These are phyloP conservation scores for Sherardia arvensis DNA, from an alignment of 257 asterid genomes.

Conservation along the genomic window DNA sequence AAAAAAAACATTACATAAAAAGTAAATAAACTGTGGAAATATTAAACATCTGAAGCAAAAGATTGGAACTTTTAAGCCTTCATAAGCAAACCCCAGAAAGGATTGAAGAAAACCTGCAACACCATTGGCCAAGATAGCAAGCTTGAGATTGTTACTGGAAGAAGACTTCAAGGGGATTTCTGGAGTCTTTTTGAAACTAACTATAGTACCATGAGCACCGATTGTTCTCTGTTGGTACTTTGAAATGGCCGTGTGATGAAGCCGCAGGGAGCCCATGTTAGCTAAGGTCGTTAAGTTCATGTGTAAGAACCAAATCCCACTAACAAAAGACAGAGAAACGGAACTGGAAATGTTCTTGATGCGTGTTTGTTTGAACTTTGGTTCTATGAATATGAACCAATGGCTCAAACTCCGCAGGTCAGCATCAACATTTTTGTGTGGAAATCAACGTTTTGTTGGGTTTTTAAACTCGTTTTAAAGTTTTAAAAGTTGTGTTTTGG, in stretches of 20 bases:
- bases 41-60: not conserved
- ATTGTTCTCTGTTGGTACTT: constrained; percentile 7
- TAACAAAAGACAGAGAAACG: not conserved
- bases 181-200: not conserved
- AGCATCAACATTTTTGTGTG: not conserved
- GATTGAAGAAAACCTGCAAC: constrained; percentile 10
- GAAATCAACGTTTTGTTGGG: not conserved
- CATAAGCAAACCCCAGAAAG: not conserved
- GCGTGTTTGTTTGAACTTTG: not conserved
- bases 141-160: not conserved
- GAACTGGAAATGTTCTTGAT: not conserved
- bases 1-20: not conserved
- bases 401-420: constrained; percentile 1
- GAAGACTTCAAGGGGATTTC: constrained; percentile 2
- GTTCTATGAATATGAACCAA: not conserved
- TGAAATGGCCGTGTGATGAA: constrained; percentile 1
- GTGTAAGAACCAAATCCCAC: not conserved
- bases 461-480: too few relatives aligned
- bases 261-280: constrained; percentile 6
- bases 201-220: constrained; percentile 13
- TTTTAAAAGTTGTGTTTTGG: not conserved
- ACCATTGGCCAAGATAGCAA: not conserved
- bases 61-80: not conserved
- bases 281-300: constrained; percentile 8
- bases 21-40: not conserved